Percentiles rank a stretch among this genome's conserved stretches.
Evolutionary conservation across 139 green algal genomes (phyloP).

Genomic region (Coelastrella sp.): DNA sequence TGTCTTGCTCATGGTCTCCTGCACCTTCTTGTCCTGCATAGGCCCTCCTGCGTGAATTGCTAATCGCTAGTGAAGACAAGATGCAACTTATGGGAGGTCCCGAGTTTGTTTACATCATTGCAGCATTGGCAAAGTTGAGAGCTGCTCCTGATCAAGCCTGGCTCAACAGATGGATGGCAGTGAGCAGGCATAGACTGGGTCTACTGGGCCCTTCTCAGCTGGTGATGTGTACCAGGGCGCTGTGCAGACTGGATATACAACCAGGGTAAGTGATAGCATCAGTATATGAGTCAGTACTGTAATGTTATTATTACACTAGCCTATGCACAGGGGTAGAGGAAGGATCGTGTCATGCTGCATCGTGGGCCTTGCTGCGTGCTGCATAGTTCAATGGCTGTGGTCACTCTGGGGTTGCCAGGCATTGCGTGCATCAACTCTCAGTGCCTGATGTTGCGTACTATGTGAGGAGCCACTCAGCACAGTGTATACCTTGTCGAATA

Average conservation of each 20-base stretch:
- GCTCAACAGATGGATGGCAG: slow-evolving; percentile 47
- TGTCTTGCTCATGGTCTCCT: background rate
- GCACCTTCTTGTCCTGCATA: background rate
- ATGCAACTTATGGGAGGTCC: slow-evolving; percentile 41
- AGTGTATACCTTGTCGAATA: no score
- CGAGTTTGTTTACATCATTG: slow-evolving; percentile 50
- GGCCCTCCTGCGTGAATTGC: slow-evolving; percentile 46
- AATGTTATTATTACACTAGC: no score
- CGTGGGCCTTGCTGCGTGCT: no score
- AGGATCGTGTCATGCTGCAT: no score
- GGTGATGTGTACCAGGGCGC: slow-evolving; percentile 33
- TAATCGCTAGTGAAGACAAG: slow-evolving; percentile 38
- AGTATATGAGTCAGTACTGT: no score
- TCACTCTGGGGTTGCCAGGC: no score
- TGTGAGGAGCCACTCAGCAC: no score
- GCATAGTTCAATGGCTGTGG: no score
- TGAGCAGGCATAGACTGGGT: slow-evolving; percentile 27
- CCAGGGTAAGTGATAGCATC: slow-evolving; percentile 35
- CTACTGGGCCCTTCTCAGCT: slow-evolving; percentile 26
- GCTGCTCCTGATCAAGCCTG: slow-evolving; percentile 41
- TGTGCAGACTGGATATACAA: slow-evolving; percentile 44
- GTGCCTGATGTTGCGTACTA: no score
- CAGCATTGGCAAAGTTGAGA: slow-evolving; percentile 35
- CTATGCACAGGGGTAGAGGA: no score
- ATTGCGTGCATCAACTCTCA: no score